These are phyloP conservation scores for Trypanosoma melophagium DNA, from an alignment of 208 protist genomes.

Conservation along the genomic window DNA sequence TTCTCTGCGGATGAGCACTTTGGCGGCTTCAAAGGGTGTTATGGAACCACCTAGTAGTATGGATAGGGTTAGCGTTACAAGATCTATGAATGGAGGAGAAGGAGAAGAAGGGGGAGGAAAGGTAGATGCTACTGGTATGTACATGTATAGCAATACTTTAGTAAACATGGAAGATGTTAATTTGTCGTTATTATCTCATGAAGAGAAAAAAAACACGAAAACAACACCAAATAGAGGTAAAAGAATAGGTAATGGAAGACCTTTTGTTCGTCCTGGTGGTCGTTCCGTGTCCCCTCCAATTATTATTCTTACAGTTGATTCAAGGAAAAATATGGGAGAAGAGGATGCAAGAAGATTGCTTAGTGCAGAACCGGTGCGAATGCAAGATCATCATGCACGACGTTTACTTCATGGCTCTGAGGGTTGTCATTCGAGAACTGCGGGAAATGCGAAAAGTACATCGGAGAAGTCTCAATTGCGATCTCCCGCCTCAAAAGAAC, in stretches of 20 bases:
- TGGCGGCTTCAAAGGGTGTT: too few species aligned
- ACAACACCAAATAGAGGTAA: neutral
- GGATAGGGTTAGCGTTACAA: too few species aligned
- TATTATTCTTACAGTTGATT: constrained; percentile 34
- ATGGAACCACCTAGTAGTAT: too few species aligned
- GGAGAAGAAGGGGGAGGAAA: neutral
- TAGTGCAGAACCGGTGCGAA: constrained; percentile 20
- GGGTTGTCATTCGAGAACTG: neutral
- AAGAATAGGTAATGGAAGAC: neutral
- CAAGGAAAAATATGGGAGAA: constrained; percentile 24
- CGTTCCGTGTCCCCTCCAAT: constrained; percentile 25
- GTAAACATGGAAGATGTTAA: too few species aligned
- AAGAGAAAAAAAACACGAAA: neutral
- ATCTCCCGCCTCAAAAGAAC: constrained; percentile 6
- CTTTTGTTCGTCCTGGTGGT: neutral
- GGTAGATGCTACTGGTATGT: neutral
- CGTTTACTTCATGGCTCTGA: neutral
- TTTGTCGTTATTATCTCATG: neutral
- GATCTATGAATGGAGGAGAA: too few species aligned
- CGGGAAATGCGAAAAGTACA: neutral
- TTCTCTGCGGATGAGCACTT: too few species aligned
- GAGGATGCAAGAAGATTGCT: constrained; percentile 28
- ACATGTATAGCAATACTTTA: too few species aligned
- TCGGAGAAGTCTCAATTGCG: neutral
- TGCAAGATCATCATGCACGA: constrained; percentile 9